These are phyloP conservation scores for Selenicereus undatus DNA, from an alignment of 148 eudicot genomes.

Conservation along the genomic window DNA sequence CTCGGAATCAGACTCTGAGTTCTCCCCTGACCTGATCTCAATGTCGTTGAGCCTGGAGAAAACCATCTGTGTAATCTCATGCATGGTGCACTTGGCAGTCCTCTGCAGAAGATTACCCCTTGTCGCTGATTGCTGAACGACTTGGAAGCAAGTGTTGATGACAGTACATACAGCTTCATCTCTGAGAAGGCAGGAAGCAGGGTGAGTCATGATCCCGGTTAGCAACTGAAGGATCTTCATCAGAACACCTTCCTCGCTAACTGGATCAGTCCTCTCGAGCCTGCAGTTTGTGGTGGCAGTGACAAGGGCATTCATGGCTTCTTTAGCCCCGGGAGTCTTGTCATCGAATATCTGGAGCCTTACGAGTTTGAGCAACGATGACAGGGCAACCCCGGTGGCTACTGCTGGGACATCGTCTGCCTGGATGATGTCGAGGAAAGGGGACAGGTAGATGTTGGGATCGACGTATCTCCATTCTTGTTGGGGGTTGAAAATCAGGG, in stretches of 20 bases:
- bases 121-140: conserved; percentile 59
- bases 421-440: conserved; percentile 76
- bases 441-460: conserved; percentile 66
- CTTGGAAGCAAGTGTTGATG: conserved; percentile 75
- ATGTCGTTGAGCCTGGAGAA: conserved; percentile 55
- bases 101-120: conserved; percentile 71
- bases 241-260: conserved; percentile 60
- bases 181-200: conserved; percentile 48
- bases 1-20: conserved; percentile 65
- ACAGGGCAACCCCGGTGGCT: conserved; percentile 73
- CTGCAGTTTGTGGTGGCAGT: conserved; percentile 62
- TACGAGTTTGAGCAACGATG: conserved; percentile 61
- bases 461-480: conserved; percentile 77
- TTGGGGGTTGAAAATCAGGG: conserved; percentile 68
- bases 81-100: conserved; percentile 63
- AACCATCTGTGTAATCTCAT: conserved; percentile 67
- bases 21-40: conserved; percentile 54
- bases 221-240: conserved; percentile 61
- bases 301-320: conserved; percentile 48
- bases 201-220: conserved; percentile 49
- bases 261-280: conserved; percentile 55
- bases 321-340: conserved; percentile 69
- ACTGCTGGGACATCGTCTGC: conserved; percentile 76
- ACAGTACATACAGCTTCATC: conserved; percentile 73
- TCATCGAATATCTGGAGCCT: conserved; percentile 59